Evolutionary conservation across 2,329 filamentous ascomycete genomes (phyloP).

Genomic region (Chlorencoelia australis): DNA sequence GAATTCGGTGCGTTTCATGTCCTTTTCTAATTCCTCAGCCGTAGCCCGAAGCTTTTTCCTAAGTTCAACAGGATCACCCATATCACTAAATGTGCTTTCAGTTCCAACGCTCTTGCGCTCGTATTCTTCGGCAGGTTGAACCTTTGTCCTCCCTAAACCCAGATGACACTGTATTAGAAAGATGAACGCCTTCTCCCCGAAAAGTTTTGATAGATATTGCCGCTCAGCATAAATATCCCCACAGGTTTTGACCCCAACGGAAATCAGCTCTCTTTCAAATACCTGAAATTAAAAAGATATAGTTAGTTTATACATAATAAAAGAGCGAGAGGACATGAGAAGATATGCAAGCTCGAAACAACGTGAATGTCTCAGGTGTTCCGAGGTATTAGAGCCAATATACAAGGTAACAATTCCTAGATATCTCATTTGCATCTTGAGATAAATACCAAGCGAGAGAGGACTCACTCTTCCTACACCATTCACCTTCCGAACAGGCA

Average conservation of each 20-base stretch:
- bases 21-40: conserved; percentile 78
- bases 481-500: conserved; percentile 86
- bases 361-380: too few relatives aligned
- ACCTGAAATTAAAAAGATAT: too few relatives aligned
- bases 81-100: conserved; percentile 81
- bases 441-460: too few relatives aligned
- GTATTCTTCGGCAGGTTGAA: conserved; percentile 80
- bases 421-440: too few relatives aligned
- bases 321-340: too few relatives aligned
- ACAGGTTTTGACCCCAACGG: conserved; percentile 79
- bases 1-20: conserved; percentile 67
- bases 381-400: too few relatives aligned
- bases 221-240: conserved; percentile 76
- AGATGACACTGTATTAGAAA: conserved; percentile 80
- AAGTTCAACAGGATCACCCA: conserved; percentile 57
- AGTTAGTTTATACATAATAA: too few relatives aligned
- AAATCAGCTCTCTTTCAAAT: conserved; percentile 80
- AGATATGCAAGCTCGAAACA: too few relatives aligned
- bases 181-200: conserved; percentile 83
- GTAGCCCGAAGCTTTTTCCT: conserved; percentile 69
- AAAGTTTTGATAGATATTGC: conserved; percentile 63
- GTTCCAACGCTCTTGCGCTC: conserved; percentile 92
- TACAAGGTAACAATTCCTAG: too few relatives aligned
- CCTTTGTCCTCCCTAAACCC: conserved; percentile 72
- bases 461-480: conserved; percentile 89